Base-by-base conservation (phyloP, 768 basidiomycete genomes). In the Tubosaeta sp. region DNA sequence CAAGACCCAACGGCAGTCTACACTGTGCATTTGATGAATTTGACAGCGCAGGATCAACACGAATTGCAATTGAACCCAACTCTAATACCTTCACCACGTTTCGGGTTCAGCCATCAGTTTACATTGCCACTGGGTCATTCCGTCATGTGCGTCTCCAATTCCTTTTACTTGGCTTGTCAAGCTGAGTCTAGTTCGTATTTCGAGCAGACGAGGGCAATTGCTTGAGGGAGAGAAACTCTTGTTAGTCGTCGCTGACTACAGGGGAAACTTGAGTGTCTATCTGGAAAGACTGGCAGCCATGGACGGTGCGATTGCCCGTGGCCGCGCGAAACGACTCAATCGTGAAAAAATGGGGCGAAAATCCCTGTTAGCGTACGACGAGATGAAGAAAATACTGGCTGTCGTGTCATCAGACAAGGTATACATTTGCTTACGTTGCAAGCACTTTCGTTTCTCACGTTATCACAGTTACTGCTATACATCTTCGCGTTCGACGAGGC, bases 301-400 rank as follows among this genome's bases (percentile, higher is more conserved):
- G 7, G 65, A 67, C 0, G 50, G 61, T 12, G 69, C 74, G 0
- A 57, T 80, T 7, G 14, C 38, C 0, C 59, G 59, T 7, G 50
- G 58, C 1, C 48, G 52, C 7, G 63, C 67, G 32, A 74, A 74
- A 45, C 29, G 16, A 0, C 61, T 83, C 14, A 69, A 72, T 49
- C 71, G 70, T 6, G 74, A 76, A 52, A 80, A 76, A 58, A 69
- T 81, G 14, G 81, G 78, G 0, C 61, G 69, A 3, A 68, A 75
- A 6, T 68, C 72, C 41, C 17, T 77, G 8, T 47, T 83, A 4
- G 71, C 81, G 0, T 81, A 74, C 51, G 80, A 84, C 43, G 81
- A 84, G 57, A 62, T 67, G 9, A 79, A 73, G 55, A 73, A 76
- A 2, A 72, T 78, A 63, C 57, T 84, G 17, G 73, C 74, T 0